Evolutionary conservation across 2,329 filamentous ascomycete species (phyloP).

Genomic region (Canariomyces notabilis): DNA sequence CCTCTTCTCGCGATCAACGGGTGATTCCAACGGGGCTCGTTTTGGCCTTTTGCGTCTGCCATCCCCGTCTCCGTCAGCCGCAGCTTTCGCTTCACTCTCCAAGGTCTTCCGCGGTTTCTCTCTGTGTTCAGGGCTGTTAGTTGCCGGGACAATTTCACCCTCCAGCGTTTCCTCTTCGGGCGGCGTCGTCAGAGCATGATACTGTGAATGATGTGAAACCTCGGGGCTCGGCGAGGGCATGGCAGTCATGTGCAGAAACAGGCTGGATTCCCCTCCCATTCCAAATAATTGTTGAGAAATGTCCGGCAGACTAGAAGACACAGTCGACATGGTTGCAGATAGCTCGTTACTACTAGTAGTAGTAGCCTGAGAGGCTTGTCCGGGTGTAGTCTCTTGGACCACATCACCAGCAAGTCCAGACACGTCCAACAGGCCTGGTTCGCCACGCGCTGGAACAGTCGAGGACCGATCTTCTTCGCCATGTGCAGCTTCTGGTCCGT

Average conservation of each 20-base stretch:
- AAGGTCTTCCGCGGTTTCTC: no score
- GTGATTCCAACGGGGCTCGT: neutral
- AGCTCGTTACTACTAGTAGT: no score
- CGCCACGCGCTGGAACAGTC: no score
- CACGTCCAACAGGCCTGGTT: no score
- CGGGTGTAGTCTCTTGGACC: no score
- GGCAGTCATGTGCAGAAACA: neutral
- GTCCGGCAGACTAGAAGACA: neutral
- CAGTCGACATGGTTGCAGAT: neutral
- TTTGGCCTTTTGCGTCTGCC: constrained; percentile 22
- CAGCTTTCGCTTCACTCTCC: no score
- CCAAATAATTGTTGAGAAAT: neutral
- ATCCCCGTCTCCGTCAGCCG: constrained; percentile 18
- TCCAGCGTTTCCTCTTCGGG: neutral
- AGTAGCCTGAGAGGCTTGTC: no score
- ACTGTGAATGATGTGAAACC: neutral
- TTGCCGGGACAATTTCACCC: neutral
- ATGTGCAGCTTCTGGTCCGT: no score
- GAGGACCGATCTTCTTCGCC: no score
- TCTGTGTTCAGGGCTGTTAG: neutral
- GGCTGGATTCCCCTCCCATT: neutral
- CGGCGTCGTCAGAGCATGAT: neutral
- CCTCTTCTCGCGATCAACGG: neutral
- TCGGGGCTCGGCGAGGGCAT: neutral
- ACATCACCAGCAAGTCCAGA: no score